Evolutionary conservation across 2,329 filamentous ascomycete species (phyloP).

Genomic region (Pseudogymnoascus sp.): DNA sequence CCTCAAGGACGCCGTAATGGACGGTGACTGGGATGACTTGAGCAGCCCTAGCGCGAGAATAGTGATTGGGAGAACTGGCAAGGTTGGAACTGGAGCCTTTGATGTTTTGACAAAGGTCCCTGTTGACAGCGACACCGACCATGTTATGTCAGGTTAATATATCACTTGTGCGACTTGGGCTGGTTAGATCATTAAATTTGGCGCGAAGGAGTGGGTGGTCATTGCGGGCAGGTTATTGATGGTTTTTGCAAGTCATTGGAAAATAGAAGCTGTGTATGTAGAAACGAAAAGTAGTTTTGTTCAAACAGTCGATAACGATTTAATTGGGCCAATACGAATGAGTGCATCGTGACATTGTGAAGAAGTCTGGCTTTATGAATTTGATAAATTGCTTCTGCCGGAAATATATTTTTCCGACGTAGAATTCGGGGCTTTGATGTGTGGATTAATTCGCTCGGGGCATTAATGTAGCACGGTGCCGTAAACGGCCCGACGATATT

Average conservation of each 20-base stretch:
- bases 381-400: background rate
- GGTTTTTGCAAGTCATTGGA: constrained; percentile 5
- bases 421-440: background rate
- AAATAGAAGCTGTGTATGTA: constrained; percentile 7
- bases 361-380: background rate
- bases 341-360: background rate
- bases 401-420: background rate
- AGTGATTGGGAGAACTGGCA: constrained; percentile 75
- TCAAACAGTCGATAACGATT: background rate
- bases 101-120: constrained; percentile 65
- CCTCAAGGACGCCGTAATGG: constrained; percentile 82
- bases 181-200: background rate
- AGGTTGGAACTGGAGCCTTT: constrained; percentile 83
- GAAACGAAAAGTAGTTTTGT: constrained; percentile 3
- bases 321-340: background rate
- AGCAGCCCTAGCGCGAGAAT: constrained; percentile 78
- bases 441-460: no score
- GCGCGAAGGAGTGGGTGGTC: constrained; percentile 1
- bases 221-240: constrained; percentile 4
- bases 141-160: constrained; percentile 3
- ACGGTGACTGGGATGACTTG: constrained; percentile 84
- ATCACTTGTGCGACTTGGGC: background rate
- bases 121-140: constrained; percentile 6
- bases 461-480: background rate
- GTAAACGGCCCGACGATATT: constrained; percentile 2